A percentile compares a stretch with the other conserved stretches of the same genome.
These are phyloP conservation scores for Verticillium nubilum DNA, from an alignment of 2,329 filamentous ascomycete genomes.

Conservation along the genomic window DNA sequence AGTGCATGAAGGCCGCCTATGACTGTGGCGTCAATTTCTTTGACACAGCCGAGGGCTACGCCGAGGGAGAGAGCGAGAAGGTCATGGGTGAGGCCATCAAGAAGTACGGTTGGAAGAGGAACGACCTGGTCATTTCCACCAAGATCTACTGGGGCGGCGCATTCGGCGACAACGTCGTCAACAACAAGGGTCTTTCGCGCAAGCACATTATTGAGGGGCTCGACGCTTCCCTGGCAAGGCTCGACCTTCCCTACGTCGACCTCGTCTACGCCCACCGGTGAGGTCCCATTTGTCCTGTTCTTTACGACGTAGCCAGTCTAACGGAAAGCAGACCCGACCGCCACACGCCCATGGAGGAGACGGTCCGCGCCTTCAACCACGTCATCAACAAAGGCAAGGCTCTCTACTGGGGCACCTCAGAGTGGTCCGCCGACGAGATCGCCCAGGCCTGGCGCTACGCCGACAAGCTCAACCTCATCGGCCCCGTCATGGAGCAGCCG, in stretches of 20 bases:
- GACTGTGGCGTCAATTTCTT: constrained; percentile 59
- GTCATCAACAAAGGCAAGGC: constrained; percentile 63
- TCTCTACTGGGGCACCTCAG: constrained; percentile 66
- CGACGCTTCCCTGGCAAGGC: constrained; percentile 50
- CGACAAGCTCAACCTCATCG: constrained; percentile 55
- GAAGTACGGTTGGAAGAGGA: constrained; percentile 55
- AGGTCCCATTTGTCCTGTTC: neutral
- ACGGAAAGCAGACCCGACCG: constrained; percentile 44
- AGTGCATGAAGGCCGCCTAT: constrained; percentile 57
- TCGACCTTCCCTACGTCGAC: constrained; percentile 58
- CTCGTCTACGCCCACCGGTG: constrained; percentile 61
- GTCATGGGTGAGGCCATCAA: constrained; percentile 57
- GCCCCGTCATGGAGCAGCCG: constrained; percentile 62
- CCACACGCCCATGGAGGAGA: constrained; percentile 65
- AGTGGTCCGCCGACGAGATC: constrained; percentile 64
- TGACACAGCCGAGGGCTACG: constrained; percentile 54
- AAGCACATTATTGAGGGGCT: constrained; percentile 68
- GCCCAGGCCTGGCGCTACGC: constrained; percentile 56
- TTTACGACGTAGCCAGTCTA: neutral
- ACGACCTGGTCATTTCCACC: constrained; percentile 56
- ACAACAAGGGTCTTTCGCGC: constrained; percentile 61
- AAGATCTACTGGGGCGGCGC: constrained; percentile 61
- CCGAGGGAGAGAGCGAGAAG: constrained; percentile 55
- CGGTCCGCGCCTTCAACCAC: constrained; percentile 65
- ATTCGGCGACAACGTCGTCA: constrained; percentile 56